Conservation (phyloP, 306 rosid species). For the Castanea mollissima region DNA sequence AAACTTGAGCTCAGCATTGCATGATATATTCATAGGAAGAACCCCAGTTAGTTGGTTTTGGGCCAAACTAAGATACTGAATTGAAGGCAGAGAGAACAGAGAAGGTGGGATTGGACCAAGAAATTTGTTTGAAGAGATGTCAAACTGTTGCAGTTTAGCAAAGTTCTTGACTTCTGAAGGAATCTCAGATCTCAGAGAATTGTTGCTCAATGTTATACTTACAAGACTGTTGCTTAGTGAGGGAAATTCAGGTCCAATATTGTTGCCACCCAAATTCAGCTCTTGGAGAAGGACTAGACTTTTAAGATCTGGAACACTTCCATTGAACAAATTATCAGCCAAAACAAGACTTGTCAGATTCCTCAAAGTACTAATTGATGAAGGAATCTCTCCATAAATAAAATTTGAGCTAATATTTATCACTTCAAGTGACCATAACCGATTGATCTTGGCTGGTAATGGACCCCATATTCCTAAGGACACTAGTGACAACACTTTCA, state of each 20-base stretch:
- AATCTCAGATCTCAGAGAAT: constrained; percentile 62
- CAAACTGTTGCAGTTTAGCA: constrained; percentile 53
- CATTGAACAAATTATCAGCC: constrained; percentile 67
- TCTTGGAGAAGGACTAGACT: constrained; percentile 48
- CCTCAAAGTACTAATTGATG: constrained; percentile 44
- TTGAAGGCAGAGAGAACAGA: constrained; percentile 69
- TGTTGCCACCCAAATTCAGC: constrained; percentile 54
- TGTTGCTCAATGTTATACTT: constrained; percentile 48
- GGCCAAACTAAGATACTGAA: constrained; percentile 60
- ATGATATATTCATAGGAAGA: constrained; percentile 46
- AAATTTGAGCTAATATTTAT: constrained; percentile 72
- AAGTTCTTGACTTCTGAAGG: constrained; percentile 37
- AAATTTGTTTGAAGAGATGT: constrained; percentile 57
- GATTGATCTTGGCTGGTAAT: constrained; percentile 56
- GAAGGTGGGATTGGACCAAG: constrained; percentile 61
- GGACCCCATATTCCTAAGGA: constrained; percentile 91
- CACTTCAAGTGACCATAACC: constrained; percentile 56
- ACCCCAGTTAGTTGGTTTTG: constrained; percentile 61
- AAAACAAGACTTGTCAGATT: constrained; percentile 53
- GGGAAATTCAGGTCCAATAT: constrained; percentile 65
- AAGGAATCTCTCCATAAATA: constrained; percentile 57
- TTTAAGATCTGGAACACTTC: constrained; percentile 63
- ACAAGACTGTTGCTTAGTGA: constrained; percentile 45
- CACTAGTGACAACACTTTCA: constrained; percentile 58
- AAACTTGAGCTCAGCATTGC: constrained; percentile 45